Percentiles rank a stretch among this genome's conserved stretches.
These are phyloP conservation scores for Orbilia javanica DNA, from an alignment of 2,329 filamentous ascomycete species.

Conservation along the genomic window DNA sequence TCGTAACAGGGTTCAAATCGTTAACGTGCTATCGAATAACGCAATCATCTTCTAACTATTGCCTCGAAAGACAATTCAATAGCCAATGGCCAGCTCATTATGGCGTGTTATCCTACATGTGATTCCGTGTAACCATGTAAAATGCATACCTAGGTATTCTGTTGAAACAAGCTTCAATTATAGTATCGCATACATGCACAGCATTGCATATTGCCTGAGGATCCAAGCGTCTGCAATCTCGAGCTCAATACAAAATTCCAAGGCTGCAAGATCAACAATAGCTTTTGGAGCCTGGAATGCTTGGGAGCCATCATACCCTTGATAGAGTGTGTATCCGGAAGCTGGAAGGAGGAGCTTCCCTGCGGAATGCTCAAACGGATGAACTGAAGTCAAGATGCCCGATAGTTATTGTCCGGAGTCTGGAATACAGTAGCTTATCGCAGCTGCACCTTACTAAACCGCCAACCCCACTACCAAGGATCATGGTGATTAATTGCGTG, in stretches of 20 bases:
- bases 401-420: too few relatives aligned
- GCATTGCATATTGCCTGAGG: background rate
- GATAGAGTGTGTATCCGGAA: background rate
- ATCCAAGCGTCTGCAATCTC: constrained; percentile 23
- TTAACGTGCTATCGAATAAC: background rate
- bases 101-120: background rate
- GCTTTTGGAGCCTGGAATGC: background rate
- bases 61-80: too few relatives aligned
- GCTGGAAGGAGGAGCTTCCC: background rate
- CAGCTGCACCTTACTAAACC: too few relatives aligned
- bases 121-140: background rate
- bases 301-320: background rate
- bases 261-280: background rate
- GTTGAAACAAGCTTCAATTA: background rate
- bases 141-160: too few relatives aligned
- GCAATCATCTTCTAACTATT: too few relatives aligned
- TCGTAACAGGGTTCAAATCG: too few relatives aligned
- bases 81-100: background rate
- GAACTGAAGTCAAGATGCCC: background rate
- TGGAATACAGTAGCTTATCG: too few relatives aligned
- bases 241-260: background rate
- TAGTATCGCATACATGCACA: background rate
- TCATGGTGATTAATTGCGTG: background rate
- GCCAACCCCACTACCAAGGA: background rate
- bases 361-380: background rate